Conservation (phyloP, 2,329 filamentous ascomycete genomes). For the Huntiella omanensis region DNA sequence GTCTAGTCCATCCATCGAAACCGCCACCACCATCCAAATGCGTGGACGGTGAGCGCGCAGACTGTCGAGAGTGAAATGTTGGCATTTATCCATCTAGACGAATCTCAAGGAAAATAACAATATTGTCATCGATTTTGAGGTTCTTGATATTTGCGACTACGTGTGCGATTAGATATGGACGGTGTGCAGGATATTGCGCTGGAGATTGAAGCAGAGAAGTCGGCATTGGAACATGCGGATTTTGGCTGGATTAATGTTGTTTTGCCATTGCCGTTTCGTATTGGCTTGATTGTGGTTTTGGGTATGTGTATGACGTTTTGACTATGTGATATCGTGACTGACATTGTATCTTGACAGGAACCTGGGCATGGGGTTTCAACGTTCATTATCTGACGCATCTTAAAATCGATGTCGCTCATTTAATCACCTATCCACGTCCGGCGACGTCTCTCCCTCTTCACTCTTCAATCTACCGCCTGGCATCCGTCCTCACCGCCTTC, state of each 20-base stretch:
- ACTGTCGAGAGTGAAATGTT: too few relatives aligned
- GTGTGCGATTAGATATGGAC: conserved; percentile 1
- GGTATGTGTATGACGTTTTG: conserved; percentile 34
- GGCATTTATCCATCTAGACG: too few relatives aligned
- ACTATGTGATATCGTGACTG: neutral
- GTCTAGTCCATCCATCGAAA: too few relatives aligned
- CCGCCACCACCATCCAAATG: too few relatives aligned
- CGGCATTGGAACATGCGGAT: conserved; percentile 7
- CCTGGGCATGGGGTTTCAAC: conserved; percentile 91
- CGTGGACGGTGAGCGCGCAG: too few relatives aligned
- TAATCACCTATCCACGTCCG: conserved; percentile 77
- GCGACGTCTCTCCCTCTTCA: conserved; percentile 56
- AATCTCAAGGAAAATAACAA: too few relatives aligned
- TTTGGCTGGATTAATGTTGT: conserved; percentile 11
- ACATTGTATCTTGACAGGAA: conserved; percentile 32
- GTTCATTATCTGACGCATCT: conserved; percentile 65
- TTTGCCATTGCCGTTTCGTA: conserved; percentile 71
- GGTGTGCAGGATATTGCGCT: conserved; percentile 3
- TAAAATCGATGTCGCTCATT: conserved; percentile 70
- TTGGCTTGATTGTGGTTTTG: conserved; percentile 68
- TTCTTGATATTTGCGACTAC: neutral
- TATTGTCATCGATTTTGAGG: neutral
- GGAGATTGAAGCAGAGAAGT: conserved; percentile 12
- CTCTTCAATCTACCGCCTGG: conserved; percentile 69
- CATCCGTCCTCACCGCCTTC: conserved; percentile 53